phyloP scores from a whole-genome alignment of 140 eudicot species.

The Cichorium intybus region DNA sequence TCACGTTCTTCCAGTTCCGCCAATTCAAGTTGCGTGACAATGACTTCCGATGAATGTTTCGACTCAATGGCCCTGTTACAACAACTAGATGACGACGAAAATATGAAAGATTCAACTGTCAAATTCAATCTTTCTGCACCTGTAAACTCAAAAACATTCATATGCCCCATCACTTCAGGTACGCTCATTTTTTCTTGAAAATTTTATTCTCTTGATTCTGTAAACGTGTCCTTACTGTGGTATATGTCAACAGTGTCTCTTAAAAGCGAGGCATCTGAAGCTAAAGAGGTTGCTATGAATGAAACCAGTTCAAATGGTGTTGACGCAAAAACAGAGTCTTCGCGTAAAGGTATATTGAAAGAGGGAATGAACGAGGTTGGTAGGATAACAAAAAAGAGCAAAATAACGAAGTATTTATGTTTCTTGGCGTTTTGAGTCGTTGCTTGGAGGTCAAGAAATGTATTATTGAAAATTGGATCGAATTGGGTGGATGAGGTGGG shows the following conservation, averaged over 20 bases:
- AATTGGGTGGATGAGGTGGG: too few species aligned
- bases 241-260: slow-evolving; percentile 24
- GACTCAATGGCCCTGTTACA: slow-evolving; percentile 49
- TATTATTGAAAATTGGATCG: too few species aligned
- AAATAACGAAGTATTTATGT: slow-evolving; percentile 44
- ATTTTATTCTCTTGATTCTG: slow-evolving; percentile 7
- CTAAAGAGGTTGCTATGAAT: slow-evolving; percentile 12
- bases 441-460: neutral
- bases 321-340: slow-evolving; percentile 5
- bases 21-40: slow-evolving; percentile 49
- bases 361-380: slow-evolving; percentile 23
- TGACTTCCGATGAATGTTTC: slow-evolving; percentile 58
- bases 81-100: slow-evolving; percentile 41
- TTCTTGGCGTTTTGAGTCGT: slow-evolving; percentile 33
- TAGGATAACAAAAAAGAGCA: slow-evolving; percentile 33
- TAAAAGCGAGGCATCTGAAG: slow-evolving; percentile 15
- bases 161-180: slow-evolving; percentile 50
- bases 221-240: neutral
- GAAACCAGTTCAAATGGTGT: slow-evolving; percentile 25
- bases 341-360: neutral
- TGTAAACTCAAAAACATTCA: slow-evolving; percentile 32
- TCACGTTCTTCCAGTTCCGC: slow-evolving; percentile 53
- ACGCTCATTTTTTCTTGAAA: slow-evolving; percentile 1
- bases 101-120: slow-evolving; percentile 22
- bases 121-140: slow-evolving; percentile 28